Conservation (phyloP, 805 yeast genomes). For the Zygotorulaspora sp. region DNA sequence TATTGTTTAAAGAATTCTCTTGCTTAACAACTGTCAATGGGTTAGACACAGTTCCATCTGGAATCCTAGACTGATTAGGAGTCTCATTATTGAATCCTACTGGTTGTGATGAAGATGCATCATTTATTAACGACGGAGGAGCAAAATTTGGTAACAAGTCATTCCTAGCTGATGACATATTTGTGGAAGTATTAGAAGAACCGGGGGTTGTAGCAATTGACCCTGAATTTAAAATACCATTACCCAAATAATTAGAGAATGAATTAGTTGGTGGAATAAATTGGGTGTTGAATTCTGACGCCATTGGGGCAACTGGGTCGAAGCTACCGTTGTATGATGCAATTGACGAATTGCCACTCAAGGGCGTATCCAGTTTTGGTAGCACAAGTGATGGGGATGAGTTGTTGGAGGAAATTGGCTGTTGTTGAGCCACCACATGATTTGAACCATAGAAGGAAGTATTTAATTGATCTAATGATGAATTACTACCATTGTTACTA, state of each 20-base stretch:
- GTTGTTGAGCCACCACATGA: slow-evolving; percentile 7
- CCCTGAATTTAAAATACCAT: slow-evolving; percentile 8
- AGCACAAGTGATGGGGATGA: slow-evolving; percentile 22
- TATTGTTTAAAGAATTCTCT: slow-evolving; percentile 5
- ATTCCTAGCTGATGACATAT: slow-evolving; percentile 5
- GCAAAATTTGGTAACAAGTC: slow-evolving; percentile 6
- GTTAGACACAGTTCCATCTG: slow-evolving; percentile 7
- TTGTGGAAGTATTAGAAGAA: slow-evolving; percentile 7
- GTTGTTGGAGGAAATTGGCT: slow-evolving; percentile 11
- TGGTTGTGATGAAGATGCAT: slow-evolving; percentile 6
- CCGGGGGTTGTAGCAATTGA: slow-evolving; percentile 8
- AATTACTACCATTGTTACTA: slow-evolving; percentile 9
- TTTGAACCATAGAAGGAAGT: slow-evolving; percentile 7
- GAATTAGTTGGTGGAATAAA: slow-evolving; percentile 6
- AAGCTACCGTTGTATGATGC: slow-evolving; percentile 16
- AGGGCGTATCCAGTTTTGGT: slow-evolving; percentile 17
- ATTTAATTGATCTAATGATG: slow-evolving; percentile 11
- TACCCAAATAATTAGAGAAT: slow-evolving; percentile 11
- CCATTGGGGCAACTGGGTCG: slow-evolving; percentile 15
- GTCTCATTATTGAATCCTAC: slow-evolving; percentile 8
- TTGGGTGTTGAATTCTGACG: slow-evolving; percentile 14
- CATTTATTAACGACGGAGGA: slow-evolving; percentile 5
- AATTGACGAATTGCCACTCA: slow-evolving; percentile 19
- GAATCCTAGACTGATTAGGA: slow-evolving; percentile 2
- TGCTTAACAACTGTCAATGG: slow-evolving; percentile 5